These are phyloP conservation scores for Volvox carteri DNA, from an alignment of 163 green algal genomes.

Conservation along the genomic window DNA sequence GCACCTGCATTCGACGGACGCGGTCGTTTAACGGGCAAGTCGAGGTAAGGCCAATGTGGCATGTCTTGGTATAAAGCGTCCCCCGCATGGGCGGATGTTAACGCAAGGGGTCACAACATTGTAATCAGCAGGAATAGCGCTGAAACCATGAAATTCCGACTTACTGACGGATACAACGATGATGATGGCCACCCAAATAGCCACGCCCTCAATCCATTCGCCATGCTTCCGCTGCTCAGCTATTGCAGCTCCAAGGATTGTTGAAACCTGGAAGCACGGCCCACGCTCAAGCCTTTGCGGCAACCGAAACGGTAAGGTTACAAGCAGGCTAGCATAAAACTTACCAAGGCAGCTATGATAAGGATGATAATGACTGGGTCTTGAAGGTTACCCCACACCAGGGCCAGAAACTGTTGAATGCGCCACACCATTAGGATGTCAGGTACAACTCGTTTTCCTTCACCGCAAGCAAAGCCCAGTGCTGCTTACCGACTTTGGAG, in stretches of 20 bases:
- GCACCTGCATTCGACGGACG: conserved; percentile 68
- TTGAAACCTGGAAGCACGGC: conserved; percentile 80
- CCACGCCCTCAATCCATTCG: conserved; percentile 94
- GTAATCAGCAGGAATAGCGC: not conserved
- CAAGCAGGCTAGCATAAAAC: not conserved
- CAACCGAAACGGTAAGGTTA: not conserved
- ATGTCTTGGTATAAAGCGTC: not conserved
- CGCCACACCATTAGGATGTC: not conserved
- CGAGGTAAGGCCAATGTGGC: not conserved
- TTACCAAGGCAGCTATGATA: conserved; percentile 87
- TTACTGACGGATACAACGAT: conserved; percentile 92
- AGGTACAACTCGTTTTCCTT: not conserved
- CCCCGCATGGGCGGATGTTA: not conserved
- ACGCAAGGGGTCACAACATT: not conserved
- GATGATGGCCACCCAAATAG: conserved; percentile 94
- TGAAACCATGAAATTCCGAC: not conserved
- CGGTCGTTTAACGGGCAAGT: not conserved
- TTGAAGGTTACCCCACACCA: conserved; percentile 86
- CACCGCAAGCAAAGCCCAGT: not conserved
- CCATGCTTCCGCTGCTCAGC: conserved; percentile 84
- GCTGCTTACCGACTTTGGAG: conserved; percentile 73
- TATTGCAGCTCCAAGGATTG: conserved; percentile 86
- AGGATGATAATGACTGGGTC: conserved; percentile 97
- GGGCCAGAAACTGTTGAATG: conserved; percentile 77
- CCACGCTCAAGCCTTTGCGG: not conserved